phyloP scores from a whole-genome alignment of 257 asterid species.

The Ilex aquifolium region DNA sequence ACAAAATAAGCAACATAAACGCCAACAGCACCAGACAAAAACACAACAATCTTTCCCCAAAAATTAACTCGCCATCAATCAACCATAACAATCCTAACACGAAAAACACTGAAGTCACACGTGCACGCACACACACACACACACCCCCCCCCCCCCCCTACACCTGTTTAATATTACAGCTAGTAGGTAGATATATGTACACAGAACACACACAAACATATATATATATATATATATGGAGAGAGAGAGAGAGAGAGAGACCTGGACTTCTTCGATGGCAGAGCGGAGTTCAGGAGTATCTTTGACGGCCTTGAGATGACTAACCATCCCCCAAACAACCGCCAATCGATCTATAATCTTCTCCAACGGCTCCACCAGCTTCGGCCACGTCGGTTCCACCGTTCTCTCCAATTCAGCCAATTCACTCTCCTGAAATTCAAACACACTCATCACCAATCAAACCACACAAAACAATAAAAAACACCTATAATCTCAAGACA shows the following conservation, averaged over 20 bases:
- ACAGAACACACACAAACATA: no score
- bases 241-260: conserved; percentile 19
- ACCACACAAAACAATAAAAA: neutral
- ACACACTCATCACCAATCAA: conserved; percentile 1
- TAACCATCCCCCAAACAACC: conserved; percentile 91
- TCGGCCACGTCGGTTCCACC: conserved; percentile 91
- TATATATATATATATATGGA: neutral
- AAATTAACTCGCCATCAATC: no score
- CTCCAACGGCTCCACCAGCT: conserved; percentile 97
- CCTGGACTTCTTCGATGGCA: conserved; percentile 99
- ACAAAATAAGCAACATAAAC: neutral
- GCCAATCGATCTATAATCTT: conserved; percentile 58
- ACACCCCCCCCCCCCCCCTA: no score
- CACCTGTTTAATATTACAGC: neutral
- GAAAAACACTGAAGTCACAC: no score
- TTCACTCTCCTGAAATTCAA: conserved; percentile 51
- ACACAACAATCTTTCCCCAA: no score
- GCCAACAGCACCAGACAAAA: neutral
- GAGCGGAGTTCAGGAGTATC: conserved; percentile 87
- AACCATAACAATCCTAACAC: no score
- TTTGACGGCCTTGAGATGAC: conserved; percentile 86
- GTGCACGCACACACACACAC: neutral
- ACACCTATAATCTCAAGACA: neutral
- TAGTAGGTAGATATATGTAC: no score
- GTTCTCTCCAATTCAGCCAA: conserved; percentile 78